Percentiles rank a stretch among this genome's conserved stretches.
These are phyloP conservation scores for Huiozyma naganishii DNA, from an alignment of 805 yeast species.

Conservation along the genomic window DNA sequence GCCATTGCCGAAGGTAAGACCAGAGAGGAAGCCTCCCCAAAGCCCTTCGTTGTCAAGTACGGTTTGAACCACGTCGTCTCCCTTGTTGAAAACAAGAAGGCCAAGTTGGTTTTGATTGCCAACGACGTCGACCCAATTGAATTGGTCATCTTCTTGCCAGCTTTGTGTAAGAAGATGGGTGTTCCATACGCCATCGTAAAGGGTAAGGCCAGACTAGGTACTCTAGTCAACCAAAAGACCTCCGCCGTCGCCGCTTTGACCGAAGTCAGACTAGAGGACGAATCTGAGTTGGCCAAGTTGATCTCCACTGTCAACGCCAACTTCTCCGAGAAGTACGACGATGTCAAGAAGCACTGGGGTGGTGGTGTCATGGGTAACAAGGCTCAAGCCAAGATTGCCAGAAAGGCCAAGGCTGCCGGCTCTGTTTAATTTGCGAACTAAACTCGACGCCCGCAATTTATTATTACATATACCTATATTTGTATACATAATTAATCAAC, in stretches of 20 bases:
- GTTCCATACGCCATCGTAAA: slow-evolving; percentile 96
- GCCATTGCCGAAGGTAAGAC: slow-evolving; percentile 97
- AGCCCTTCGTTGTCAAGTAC: slow-evolving; percentile 94
- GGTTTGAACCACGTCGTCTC: slow-evolving; percentile 99
- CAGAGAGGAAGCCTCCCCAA: slow-evolving; percentile 91
- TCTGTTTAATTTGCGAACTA: no score
- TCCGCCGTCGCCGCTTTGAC: slow-evolving; percentile 95
- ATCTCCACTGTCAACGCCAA: slow-evolving; percentile 87
- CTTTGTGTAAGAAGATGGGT: slow-evolving; percentile 98
- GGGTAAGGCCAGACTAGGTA: slow-evolving; percentile 98
- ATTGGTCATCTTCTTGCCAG: slow-evolving; percentile 94
- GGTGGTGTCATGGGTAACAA: slow-evolving; percentile 97
- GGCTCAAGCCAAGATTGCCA: slow-evolving; percentile 76
- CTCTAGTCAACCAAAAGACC: slow-evolving; percentile 95
- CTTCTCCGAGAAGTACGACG: slow-evolving; percentile 91
- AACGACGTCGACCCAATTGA: slow-evolving; percentile 99
- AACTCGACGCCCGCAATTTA: no score
- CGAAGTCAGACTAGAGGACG: slow-evolving; percentile 90
- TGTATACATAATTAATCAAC: no score
- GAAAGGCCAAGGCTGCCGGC: slow-evolving; percentile 50
- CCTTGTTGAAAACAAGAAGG: slow-evolving; percentile 96
- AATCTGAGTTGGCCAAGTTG: slow-evolving; percentile 86
- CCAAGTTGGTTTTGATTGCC: slow-evolving; percentile 93
- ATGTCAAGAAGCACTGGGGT: slow-evolving; percentile 98
- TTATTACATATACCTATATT: no score